Percentiles rank a stretch among this genome's conserved stretches.
phyloP scores from a whole-genome alignment of 768 basidiomycete genomes.

The Amylocystis lapponica region DNA sequence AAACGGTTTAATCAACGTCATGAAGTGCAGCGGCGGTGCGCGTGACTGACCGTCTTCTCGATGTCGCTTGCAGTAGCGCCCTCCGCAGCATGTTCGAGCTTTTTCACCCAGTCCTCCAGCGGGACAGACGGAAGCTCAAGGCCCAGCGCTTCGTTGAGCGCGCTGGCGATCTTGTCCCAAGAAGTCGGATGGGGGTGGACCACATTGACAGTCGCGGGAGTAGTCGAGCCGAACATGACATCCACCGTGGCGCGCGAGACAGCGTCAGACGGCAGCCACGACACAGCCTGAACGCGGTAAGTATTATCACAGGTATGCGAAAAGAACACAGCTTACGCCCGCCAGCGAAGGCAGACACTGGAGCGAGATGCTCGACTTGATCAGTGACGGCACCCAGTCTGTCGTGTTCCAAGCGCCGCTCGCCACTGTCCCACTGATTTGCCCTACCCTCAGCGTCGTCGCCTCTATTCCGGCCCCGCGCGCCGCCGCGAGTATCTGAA shows the following conservation, averaged over 20 bases:
- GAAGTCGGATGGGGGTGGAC: slow-evolving; percentile 10
- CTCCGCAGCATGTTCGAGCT: not conserved
- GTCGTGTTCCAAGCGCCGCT: slow-evolving; percentile 27
- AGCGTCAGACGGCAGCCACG: slow-evolving; percentile 14
- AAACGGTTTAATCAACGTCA: not conserved
- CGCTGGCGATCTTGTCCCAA: slow-evolving; percentile 3
- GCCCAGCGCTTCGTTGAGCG: not conserved
- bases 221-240: slow-evolving; percentile 1
- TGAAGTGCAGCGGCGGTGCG: too few relatives aligned
- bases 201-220: slow-evolving; percentile 12
- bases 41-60: not conserved
- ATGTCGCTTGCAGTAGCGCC: not conserved
- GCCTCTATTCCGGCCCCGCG: slow-evolving; percentile 25
- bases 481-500: slow-evolving; percentile 14
- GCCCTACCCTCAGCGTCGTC: slow-evolving; percentile 29
- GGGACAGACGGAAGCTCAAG: not conserved
- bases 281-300: slow-evolving; percentile 3
- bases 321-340: slow-evolving; percentile 9
- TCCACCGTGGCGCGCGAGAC: slow-evolving; percentile 12
- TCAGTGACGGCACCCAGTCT: slow-evolving; percentile 32
- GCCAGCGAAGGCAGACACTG: slow-evolving; percentile 3
- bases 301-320: too few relatives aligned
- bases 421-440: slow-evolving; percentile 21
- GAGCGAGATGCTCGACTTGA: slow-evolving; percentile 15
- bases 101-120: not conserved